These are phyloP conservation scores for Urostyla sp. DNA, from an alignment of 73 alveolate species.

Conservation along the genomic window DNA sequence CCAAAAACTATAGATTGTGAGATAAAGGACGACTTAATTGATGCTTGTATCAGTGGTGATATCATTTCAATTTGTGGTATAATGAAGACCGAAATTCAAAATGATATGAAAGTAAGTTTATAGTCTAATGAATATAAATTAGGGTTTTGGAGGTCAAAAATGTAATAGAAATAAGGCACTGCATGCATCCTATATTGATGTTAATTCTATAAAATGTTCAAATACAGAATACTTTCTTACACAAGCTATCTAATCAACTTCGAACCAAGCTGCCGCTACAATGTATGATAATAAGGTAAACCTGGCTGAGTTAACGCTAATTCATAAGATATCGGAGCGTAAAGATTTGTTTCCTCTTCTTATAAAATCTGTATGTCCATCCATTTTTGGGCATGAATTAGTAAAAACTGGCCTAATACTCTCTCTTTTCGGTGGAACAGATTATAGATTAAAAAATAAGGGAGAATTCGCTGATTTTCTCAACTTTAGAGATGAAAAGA, in stretches of 20 bases:
- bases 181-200: conserved; percentile 73
- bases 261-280: neutral
- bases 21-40: conserved; percentile 78
- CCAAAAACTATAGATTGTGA: conserved; percentile 85
- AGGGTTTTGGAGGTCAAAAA: conserved; percentile 53
- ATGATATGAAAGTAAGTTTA: conserved; percentile 39
- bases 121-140: neutral
- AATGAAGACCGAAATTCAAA: conserved; percentile 74
- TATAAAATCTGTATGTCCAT: conserved; percentile 80
- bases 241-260: conserved; percentile 51
- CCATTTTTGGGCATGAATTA: conserved; percentile 88
- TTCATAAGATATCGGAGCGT: conserved; percentile 63
- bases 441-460: conserved; percentile 57
- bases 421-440: conserved; percentile 87
- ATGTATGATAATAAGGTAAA: conserved; percentile 42
- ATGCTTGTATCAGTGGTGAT: conserved; percentile 84
- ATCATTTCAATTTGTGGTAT: conserved; percentile 81
- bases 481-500: conserved; percentile 2
- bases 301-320: conserved; percentile 61
- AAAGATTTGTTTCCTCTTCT: conserved; percentile 68
- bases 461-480: conserved; percentile 35
- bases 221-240: conserved; percentile 46
- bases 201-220: conserved; percentile 63
- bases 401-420: conserved; percentile 88
- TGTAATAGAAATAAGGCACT: conserved; percentile 73